Conservation (phyloP, 1,284 basidiomycete genomes). For the Rhodotorula sp. region DNA sequence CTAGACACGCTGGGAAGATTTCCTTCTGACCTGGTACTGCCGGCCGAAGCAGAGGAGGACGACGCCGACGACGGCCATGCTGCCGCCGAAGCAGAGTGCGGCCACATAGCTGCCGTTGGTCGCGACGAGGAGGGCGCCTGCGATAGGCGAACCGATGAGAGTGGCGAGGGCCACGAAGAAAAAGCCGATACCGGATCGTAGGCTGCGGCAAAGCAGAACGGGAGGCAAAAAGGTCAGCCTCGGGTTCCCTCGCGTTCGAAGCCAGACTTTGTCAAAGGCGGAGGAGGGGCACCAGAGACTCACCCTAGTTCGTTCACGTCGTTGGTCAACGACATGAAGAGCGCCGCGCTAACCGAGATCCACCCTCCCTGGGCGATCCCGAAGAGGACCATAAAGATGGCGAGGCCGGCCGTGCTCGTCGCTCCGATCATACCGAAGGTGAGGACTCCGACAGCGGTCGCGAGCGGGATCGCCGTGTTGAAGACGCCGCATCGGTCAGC, state of each 20-base stretch:
- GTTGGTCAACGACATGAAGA: conserved; percentile 26
- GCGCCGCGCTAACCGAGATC: conserved; percentile 13
- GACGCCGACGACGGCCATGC: conserved; percentile 14
- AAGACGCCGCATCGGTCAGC: conserved; percentile 35
- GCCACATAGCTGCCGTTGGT: conserved; percentile 24
- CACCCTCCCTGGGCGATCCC: conserved; percentile 30
- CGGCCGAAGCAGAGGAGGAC: conserved; percentile 10
- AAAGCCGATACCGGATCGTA: conserved; percentile 37
- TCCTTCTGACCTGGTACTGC: conserved; percentile 19
- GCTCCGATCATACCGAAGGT: conserved; percentile 30
- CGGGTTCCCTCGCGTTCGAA: too few species aligned
- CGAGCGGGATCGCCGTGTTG: conserved; percentile 30
- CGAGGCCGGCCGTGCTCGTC: conserved; percentile 15
- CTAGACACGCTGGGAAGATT: conserved; percentile 16
- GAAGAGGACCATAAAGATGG: conserved; percentile 30
- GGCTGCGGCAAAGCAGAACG: conserved; percentile 1
- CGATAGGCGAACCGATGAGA: conserved; percentile 36
- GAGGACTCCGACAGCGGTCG: conserved; percentile 13
- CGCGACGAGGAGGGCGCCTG: conserved; percentile 28
- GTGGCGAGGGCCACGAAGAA: conserved; percentile 33
- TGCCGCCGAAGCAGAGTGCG: conserved; percentile 33
- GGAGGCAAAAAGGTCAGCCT: background rate
- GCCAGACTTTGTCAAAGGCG: background rate
- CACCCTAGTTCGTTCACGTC: conserved; percentile 30
- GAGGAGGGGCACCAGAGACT: background rate